These are phyloP conservation scores for Trichoderma sp. DNA, from an alignment of 2,329 filamentous ascomycete genomes.

Conservation along the genomic window DNA sequence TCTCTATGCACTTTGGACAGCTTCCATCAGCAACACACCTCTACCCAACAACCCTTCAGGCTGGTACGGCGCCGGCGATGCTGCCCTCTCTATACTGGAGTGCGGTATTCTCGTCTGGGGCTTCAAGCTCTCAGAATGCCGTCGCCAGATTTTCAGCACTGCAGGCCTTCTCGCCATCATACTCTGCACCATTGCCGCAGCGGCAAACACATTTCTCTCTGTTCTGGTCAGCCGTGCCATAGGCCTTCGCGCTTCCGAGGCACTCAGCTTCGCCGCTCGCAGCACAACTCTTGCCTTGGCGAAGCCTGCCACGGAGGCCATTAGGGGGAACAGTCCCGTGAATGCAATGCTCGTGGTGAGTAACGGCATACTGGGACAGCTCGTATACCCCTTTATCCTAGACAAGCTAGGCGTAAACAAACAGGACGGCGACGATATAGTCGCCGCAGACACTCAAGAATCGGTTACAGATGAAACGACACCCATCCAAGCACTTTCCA, in stretches of 20 bases:
- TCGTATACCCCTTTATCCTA: constrained; percentile 42
- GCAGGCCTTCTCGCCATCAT: constrained; percentile 43
- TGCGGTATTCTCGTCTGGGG: constrained; percentile 55
- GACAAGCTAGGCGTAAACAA: constrained; percentile 31
- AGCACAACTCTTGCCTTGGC: constrained; percentile 54
- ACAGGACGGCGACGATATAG: background rate
- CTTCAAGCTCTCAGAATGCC: constrained; percentile 55
- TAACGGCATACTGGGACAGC: constrained; percentile 50
- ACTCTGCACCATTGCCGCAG: constrained; percentile 41
- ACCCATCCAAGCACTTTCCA: background rate
- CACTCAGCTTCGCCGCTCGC: constrained; percentile 51
- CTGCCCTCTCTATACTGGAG: constrained; percentile 51
- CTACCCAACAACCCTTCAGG: constrained; percentile 25
- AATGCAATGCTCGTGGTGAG: constrained; percentile 55
- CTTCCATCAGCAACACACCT: constrained; percentile 11
- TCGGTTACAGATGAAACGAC: background rate
- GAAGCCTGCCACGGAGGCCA: constrained; percentile 46
- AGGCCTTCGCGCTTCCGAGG: constrained; percentile 38
- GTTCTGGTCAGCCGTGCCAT: constrained; percentile 40
- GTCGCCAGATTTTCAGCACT: constrained; percentile 46
- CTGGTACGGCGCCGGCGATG: constrained; percentile 51
- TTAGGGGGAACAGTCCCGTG: constrained; percentile 48
- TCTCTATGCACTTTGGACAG: constrained; percentile 40
- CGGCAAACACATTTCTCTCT: constrained; percentile 45
- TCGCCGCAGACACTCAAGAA: background rate